Evolutionary conservation across 2,329 filamentous ascomycete species (phyloP), one percentile per base, ranked within the genome.

Genomic region (Bipolaris zeicola): DNA sequence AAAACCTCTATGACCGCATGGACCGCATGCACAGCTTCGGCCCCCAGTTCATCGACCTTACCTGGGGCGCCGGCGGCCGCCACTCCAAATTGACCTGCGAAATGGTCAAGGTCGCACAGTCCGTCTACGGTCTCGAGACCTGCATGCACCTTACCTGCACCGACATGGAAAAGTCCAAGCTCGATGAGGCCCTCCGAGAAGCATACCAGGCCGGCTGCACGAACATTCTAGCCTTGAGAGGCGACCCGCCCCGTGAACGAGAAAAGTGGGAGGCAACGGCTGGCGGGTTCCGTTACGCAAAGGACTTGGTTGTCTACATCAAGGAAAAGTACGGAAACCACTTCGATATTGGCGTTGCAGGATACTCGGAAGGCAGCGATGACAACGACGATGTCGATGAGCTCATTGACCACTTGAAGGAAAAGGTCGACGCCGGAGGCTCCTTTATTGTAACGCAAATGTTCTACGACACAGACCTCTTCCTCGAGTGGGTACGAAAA

Each of bases 71-170:
- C 50, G 95, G 95, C 66, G 95, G 95, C 45, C 88, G 90, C 65
- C 87, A 95, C 67, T 95, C 94, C 52, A 89, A 96, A 73, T 81
- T 99, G 70, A 99, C 95, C 39, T 93, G 90, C 78, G 95, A 99
- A 76, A 99, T 99, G 93, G 94, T 99, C 65, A 88, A 90, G 65
- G 92, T 96, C 65, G 92, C 95, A 42, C 95, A 99, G 79, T 91
- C 92, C 16, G 92, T 95, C 62, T 96, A 97, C 73, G 95, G 95
- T 16, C 84, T 99, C 61, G 95, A 99, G 81, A 98, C 95, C 6
- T 98, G 94, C 79, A 99, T 99, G 95, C 95, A 99, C 76, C 81
- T 99, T 69, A 99, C 95, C 3, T 99, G 95, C 78, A 99, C 95
- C 52, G 95, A 98, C 77, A 99, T 99, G 95, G 92, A 92, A 58